A percentile compares a stretch with the other conserved stretches of the same genome.
Conservation (phyloP, 257 asterid genomes). For the Rhazya stricta region DNA sequence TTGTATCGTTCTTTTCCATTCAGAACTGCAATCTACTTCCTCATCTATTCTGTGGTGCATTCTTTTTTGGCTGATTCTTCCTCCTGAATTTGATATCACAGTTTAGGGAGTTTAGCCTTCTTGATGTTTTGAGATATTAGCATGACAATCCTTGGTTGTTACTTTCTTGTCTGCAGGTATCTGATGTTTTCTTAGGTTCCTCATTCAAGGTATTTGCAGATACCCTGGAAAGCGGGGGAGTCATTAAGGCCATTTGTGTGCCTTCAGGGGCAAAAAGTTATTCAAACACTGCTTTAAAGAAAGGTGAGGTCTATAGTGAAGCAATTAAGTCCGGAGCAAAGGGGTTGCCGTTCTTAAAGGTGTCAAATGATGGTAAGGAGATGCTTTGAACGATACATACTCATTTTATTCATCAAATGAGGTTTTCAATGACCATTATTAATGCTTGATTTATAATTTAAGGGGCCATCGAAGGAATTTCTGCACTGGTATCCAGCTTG, state of each 20-base stretch:
- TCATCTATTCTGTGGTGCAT: not conserved
- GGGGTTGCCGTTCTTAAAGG: conserved; percentile 93
- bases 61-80: not conserved
- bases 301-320: conserved; percentile 80
- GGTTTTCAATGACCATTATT: not conserved
- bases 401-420: not conserved
- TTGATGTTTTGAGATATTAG: not conserved
- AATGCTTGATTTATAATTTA: conserved; percentile 22
- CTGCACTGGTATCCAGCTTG: conserved; percentile 70
- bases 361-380: conserved; percentile 64
- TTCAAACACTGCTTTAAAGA: conserved; percentile 87
- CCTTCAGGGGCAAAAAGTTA: conserved; percentile 75
- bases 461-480: conserved; percentile 90
- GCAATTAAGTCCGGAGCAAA: conserved; percentile 88
- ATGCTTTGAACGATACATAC: conserved; percentile 6
- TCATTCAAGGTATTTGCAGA: conserved; percentile 88
- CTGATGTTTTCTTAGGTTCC: conserved; percentile 56
- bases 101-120: not conserved
- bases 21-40: not conserved
- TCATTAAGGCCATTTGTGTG: conserved; percentile 66
- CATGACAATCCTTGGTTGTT: conserved; percentile 1
- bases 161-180: conserved; percentile 52
- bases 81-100: not conserved
- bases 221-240: conserved; percentile 58
- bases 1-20: not conserved